Conservation (phyloP, 2,329 filamentous ascomycete species). For the Cordyceps fumosorosea region DNA sequence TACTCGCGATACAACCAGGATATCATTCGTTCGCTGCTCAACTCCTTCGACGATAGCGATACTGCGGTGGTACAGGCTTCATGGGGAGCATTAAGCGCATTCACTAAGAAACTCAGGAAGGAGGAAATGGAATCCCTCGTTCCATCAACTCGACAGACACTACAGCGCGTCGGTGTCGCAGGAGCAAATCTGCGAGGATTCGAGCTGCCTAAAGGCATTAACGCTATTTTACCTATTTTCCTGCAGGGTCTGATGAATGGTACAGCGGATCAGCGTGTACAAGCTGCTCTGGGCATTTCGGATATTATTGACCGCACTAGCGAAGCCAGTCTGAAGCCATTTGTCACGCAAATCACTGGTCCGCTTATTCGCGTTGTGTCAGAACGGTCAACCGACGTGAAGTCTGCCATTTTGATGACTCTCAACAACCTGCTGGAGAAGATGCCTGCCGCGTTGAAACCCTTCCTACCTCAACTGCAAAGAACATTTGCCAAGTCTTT, state of each 20-base stretch:
- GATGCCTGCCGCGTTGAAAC: slow-evolving; percentile 91
- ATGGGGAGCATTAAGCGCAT: slow-evolving; percentile 78
- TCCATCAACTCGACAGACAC: slow-evolving; percentile 73
- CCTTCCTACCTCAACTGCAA: slow-evolving; percentile 93
- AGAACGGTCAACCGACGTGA: slow-evolving; percentile 92
- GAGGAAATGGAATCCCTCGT: slow-evolving; percentile 97
- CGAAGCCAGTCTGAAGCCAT: slow-evolving; percentile 80
- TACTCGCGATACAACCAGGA: slow-evolving; percentile 96
- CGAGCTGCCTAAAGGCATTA: slow-evolving; percentile 90
- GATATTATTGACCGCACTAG: slow-evolving; percentile 93
- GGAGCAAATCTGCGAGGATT: slow-evolving; percentile 85
- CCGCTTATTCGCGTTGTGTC: slow-evolving; percentile 97
- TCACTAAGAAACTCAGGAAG: slow-evolving; percentile 86
- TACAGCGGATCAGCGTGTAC: slow-evolving; percentile 81
- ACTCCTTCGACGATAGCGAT: slow-evolving; percentile 87
- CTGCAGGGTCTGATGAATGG: slow-evolving; percentile 97
- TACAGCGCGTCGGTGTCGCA: slow-evolving; percentile 82
- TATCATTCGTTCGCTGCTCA: slow-evolving; percentile 80
- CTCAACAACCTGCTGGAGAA: slow-evolving; percentile 94
- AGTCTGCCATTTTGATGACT: slow-evolving; percentile 86
- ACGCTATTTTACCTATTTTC: slow-evolving; percentile 92
- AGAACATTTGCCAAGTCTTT: slow-evolving; percentile 94
- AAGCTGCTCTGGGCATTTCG: slow-evolving; percentile 86
- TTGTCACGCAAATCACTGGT: slow-evolving; percentile 95
- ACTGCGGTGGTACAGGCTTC: slow-evolving; percentile 78